Percentiles rank a stretch among this genome's conserved stretches.
These are phyloP conservation scores for Madurella fahalii DNA, from an alignment of 2,329 filamentous ascomycete species.

Conservation along the genomic window DNA sequence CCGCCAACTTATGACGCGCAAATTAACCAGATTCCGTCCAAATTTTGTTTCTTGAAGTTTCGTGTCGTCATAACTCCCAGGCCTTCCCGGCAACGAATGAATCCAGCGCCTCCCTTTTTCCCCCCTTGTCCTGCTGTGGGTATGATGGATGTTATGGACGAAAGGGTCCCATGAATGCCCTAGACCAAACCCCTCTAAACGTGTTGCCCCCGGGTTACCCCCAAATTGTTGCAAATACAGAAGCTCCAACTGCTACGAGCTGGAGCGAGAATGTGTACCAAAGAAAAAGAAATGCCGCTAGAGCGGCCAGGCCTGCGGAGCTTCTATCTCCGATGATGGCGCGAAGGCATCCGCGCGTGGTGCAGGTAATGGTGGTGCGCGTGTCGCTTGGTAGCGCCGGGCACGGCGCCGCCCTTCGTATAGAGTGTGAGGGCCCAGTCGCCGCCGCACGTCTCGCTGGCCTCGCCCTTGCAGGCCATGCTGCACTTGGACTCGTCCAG, in stretches of 20 bases:
- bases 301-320: neutral
- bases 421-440: constrained; percentile 44
- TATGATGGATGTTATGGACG: neutral
- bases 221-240: constrained; percentile 2
- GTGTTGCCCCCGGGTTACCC: neutral
- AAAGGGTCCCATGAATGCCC: neutral
- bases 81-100: neutral
- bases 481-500: constrained; percentile 44
- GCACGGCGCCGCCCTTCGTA: constrained; percentile 33
- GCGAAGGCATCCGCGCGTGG: constrained; percentile 28
- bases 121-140: neutral
- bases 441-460: constrained; percentile 48
- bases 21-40: constrained; percentile 1
- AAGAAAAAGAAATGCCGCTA: neutral
- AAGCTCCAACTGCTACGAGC: neutral
- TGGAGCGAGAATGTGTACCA: neutral
- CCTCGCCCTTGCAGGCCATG: constrained; percentile 48
- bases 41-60: neutral
- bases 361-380: constrained; percentile 35
- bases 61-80: constrained; percentile 7
- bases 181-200: constrained; percentile 1
- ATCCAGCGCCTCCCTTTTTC: constrained; percentile 5
- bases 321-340: constrained; percentile 10
- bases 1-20: neutral
- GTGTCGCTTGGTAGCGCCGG: constrained; percentile 32